Evolutionary conservation across 2,329 filamentous ascomycete genomes (phyloP).

Genomic region (Plectosphaerella plurivora): DNA sequence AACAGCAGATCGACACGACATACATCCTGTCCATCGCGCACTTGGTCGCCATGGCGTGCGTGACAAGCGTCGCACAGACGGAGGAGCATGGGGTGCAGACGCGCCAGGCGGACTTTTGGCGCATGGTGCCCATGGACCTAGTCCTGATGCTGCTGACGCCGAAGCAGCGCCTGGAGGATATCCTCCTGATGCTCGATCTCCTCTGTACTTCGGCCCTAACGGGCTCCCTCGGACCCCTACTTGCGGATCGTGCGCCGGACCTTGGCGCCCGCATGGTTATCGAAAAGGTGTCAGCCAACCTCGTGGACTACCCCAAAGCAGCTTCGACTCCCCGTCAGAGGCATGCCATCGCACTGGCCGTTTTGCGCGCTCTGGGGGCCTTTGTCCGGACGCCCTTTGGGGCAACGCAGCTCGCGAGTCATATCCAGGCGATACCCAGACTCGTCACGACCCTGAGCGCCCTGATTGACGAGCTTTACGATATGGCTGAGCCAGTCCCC

Average conservation of each 20-base stretch:
- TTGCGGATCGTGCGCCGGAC: conserved; percentile 34
- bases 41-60: conserved; percentile 56
- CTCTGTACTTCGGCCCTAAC: conserved; percentile 62
- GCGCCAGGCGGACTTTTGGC: conserved; percentile 57
- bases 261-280: conserved; percentile 46
- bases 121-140: conserved; percentile 59
- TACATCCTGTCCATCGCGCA: conserved; percentile 65
- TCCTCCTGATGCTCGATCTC: conserved; percentile 60
- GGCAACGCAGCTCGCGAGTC: conserved; percentile 59
- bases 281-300: conserved; percentile 57
- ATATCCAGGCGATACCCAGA: conserved; percentile 67
- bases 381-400: conserved; percentile 62
- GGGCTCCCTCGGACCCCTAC: conserved; percentile 63
- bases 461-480: conserved; percentile 72
- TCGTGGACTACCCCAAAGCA: conserved; percentile 52
- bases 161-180: conserved; percentile 60
- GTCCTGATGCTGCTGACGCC: conserved; percentile 63
- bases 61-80: conserved; percentile 27
- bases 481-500: conserved; percentile 21
- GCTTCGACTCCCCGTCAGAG: conserved; percentile 31
- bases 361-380: conserved; percentile 50
- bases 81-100: conserved; percentile 21
- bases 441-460: conserved; percentile 60
- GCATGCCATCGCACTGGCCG: conserved; percentile 38
- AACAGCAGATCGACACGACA: conserved; percentile 56